Evolutionary conservation across 1,284 basidiomycete species (phyloP).

Genomic region (Vanrija pseudolonga): DNA sequence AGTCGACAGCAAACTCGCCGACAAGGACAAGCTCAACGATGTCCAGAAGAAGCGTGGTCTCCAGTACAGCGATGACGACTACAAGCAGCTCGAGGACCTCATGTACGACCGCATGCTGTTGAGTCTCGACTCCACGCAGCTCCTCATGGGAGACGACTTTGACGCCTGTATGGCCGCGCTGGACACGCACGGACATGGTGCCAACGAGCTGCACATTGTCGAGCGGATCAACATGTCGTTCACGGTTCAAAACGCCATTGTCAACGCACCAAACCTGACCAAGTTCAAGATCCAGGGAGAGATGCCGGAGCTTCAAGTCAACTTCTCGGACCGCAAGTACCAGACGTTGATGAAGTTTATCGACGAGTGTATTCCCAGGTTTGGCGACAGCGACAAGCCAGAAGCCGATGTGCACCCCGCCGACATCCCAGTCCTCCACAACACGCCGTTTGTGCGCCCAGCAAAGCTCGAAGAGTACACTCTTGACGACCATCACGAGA

Average conservation of each 20-base stretch:
- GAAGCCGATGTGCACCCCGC: slow-evolving; percentile 2
- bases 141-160: slow-evolving; percentile 83
- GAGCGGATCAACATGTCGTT: slow-evolving; percentile 92
- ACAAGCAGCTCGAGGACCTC: slow-evolving; percentile 78
- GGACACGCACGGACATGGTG: slow-evolving; percentile 50
- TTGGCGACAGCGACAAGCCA: slow-evolving; percentile 58
- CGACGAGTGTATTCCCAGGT: slow-evolving; percentile 83
- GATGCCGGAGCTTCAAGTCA: slow-evolving; percentile 82
- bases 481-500: slow-evolving; percentile 56
- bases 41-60: slow-evolving; percentile 82
- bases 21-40: slow-evolving; percentile 74
- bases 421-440: not conserved
- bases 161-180: slow-evolving; percentile 77
- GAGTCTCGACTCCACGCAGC: slow-evolving; percentile 82
- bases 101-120: slow-evolving; percentile 95
- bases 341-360: slow-evolving; percentile 89
- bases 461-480: slow-evolving; percentile 61
- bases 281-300: slow-evolving; percentile 90
- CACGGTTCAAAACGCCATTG: slow-evolving; percentile 88
- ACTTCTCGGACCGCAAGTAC: slow-evolving; percentile 95
- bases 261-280: slow-evolving; percentile 78
- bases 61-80: slow-evolving; percentile 86
- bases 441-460: slow-evolving; percentile 50
- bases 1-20: slow-evolving; percentile 82
- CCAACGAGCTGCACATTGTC: slow-evolving; percentile 69